phyloP scores from a whole-genome alignment of 352 stramenopile genomes.

The Thalassiosira oceanica region DNA sequence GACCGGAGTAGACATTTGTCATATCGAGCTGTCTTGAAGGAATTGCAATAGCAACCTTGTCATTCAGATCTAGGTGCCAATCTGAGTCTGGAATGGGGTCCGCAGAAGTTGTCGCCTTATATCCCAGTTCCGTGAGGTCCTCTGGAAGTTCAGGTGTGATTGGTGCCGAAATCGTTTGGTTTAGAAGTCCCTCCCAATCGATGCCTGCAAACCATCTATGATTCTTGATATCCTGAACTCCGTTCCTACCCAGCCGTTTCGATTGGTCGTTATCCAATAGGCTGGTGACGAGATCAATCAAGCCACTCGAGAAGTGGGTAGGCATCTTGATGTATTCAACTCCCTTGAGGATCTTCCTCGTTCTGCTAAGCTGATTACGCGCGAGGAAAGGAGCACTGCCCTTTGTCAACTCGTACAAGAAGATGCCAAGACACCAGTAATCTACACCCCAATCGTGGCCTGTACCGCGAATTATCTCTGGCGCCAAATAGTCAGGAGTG shows the following conservation, averaged over 20 bases:
- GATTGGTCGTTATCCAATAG: constrained; percentile 86
- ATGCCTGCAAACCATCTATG: constrained; percentile 89
- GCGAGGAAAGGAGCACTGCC: constrained; percentile 84
- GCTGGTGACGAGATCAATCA: constrained; percentile 85
- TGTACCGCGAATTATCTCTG: constrained; percentile 91
- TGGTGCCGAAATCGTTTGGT: background rate
- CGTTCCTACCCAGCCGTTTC: constrained; percentile 86
- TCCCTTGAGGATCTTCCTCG: constrained; percentile 18
- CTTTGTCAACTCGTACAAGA: constrained; percentile 57
- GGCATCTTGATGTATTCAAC: constrained; percentile 10
- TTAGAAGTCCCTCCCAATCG: constrained; percentile 79
- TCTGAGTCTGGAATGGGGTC: too few species aligned
- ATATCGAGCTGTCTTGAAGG: too few species aligned
- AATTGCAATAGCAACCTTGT: too few species aligned
- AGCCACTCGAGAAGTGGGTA: constrained; percentile 63
- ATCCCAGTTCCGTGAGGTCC: too few species aligned
- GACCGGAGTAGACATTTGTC: too few species aligned
- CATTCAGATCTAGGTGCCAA: too few species aligned
- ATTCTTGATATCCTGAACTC: constrained; percentile 81
- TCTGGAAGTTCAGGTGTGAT: background rate
- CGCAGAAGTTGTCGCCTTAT: too few species aligned
- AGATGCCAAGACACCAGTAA: constrained; percentile 65
- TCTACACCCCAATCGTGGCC: constrained; percentile 90
- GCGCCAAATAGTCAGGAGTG: constrained; percentile 85
- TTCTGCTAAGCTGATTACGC: constrained; percentile 80